Percentiles rank a stretch among this genome's conserved stretches.
Evolutionary conservation across 208 protist species (phyloP).

Genomic region (Leishmania turanica): DNA sequence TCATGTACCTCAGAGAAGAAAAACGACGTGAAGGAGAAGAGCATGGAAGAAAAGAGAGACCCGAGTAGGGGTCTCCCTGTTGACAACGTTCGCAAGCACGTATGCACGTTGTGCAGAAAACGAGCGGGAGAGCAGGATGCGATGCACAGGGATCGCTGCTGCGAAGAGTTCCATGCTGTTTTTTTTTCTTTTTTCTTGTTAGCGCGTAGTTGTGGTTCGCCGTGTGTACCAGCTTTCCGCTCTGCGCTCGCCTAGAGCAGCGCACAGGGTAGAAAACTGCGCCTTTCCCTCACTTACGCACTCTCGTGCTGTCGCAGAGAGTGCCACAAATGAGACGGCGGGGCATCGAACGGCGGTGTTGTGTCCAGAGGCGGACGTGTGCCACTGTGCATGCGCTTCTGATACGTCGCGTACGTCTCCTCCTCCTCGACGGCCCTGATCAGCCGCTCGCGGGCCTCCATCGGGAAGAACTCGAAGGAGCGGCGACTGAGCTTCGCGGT

Average conservation of each 20-base stretch:
- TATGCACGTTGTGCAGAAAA: neutral
- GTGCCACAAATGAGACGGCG: conserved; percentile 32
- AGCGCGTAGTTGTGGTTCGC: neutral
- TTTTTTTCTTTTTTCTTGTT: neutral
- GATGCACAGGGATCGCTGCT: neutral
- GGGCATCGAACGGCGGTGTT: conserved; percentile 48
- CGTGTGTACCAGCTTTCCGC: neutral
- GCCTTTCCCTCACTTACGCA: neutral
- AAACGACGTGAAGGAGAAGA: neutral
- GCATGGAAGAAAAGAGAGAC: neutral
- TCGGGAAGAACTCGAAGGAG: conserved; percentile 71
- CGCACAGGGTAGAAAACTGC: neutral
- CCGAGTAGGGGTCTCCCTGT: neutral
- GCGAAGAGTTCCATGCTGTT: neutral
- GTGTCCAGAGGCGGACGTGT: conserved; percentile 39
- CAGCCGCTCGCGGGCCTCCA: conserved; percentile 34
- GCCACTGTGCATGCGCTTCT: conserved; percentile 34
- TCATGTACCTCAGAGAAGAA: neutral
- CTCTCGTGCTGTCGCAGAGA: conserved; percentile 28
- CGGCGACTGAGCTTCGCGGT: conserved; percentile 71
- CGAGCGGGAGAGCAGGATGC: neutral
- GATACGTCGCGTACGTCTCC: conserved; percentile 52
- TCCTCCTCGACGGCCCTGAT: conserved; percentile 42
- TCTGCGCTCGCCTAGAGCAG: neutral
- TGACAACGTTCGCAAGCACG: neutral